phyloP scores from a whole-genome alignment of 1,139 yeast genomes.

The Yamadazyma epiphylla region DNA sequence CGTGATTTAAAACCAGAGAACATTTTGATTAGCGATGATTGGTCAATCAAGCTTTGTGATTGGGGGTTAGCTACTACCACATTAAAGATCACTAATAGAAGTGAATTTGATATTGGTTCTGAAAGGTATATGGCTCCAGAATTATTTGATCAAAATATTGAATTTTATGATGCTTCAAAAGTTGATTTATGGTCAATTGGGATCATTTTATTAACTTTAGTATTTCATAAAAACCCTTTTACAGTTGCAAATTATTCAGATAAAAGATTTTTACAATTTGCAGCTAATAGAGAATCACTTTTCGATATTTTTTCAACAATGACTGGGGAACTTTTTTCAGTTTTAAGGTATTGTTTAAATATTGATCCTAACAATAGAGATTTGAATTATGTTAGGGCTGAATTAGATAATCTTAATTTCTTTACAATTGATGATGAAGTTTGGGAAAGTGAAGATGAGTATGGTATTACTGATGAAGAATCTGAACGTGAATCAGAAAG shows the following conservation, averaged over 20 bases:
- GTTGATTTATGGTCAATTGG: slow-evolving; percentile 95
- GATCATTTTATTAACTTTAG: slow-evolving; percentile 75
- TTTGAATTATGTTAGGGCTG: slow-evolving; percentile 54
- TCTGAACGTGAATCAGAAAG: slow-evolving; percentile 7
- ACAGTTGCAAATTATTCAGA: slow-evolving; percentile 80
- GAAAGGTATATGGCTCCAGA: slow-evolving; percentile 99
- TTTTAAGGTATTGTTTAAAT: slow-evolving; percentile 71
- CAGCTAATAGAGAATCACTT: slow-evolving; percentile 80
- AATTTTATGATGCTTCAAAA: slow-evolving; percentile 76
- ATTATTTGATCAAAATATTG: slow-evolving; percentile 58
- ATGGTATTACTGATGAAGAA: slow-evolving; percentile 15
- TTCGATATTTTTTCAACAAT: slow-evolving; percentile 90
- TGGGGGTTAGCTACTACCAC: slow-evolving; percentile 88
- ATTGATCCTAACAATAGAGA: slow-evolving; percentile 87
- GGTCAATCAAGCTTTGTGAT: slow-evolving; percentile 81
- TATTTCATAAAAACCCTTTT: slow-evolving; percentile 90
- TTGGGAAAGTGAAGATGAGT: slow-evolving; percentile 40
- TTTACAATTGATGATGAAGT: slow-evolving; percentile 86
- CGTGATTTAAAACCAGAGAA: slow-evolving; percentile 91
- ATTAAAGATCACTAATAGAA: slow-evolving; percentile 43
- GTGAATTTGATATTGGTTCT: slow-evolving; percentile 87
- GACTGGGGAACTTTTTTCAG: slow-evolving; percentile 83
- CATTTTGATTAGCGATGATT: slow-evolving; percentile 72
- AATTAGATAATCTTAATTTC: slow-evolving; percentile 55
- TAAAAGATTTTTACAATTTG: slow-evolving; percentile 82